Percentiles rank a stretch among this genome's conserved stretches.
These are phyloP conservation scores for Penicillium dipodomyicola DNA, from an alignment of 495 filamentous ascomycete species.

Conservation along the genomic window DNA sequence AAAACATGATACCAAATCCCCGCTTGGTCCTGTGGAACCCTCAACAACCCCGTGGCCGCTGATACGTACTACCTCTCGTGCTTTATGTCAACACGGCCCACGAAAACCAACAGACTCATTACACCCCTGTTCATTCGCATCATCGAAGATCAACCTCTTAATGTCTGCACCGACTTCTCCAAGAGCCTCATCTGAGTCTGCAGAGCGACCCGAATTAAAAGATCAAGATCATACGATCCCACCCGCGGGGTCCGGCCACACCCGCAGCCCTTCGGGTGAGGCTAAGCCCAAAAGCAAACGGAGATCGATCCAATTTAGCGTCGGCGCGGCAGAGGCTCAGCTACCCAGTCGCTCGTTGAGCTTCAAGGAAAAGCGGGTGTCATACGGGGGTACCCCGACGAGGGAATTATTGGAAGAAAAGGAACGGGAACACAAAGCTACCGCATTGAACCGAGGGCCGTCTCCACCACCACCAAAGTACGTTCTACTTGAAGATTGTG, in stretches of 20 bases:
- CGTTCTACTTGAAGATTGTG: conserved; percentile 6
- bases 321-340: conserved; percentile 32
- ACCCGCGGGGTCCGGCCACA: conserved; percentile 19
- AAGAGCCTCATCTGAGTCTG: conserved; percentile 51
- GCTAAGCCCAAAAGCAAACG: conserved; percentile 26
- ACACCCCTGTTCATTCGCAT: background rate
- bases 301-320: conserved; percentile 46
- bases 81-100: background rate
- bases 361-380: conserved; percentile 29
- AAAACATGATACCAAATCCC: conserved; percentile 8
- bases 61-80: background rate
- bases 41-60: conserved; percentile 8
- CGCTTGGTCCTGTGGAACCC: conserved; percentile 10
- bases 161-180: conserved; percentile 35
- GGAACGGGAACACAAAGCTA: conserved; percentile 32
- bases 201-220: conserved; percentile 46
- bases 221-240: conserved; percentile 25
- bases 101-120: conserved; percentile 1
- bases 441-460: conserved; percentile 23
- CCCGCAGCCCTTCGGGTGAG: conserved; percentile 25
- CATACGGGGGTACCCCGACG: conserved; percentile 22
- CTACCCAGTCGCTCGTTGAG: conserved; percentile 32
- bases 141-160: conserved; percentile 1
- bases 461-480: conserved; percentile 45
- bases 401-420: conserved; percentile 24